Conservation (phyloP, 768 basidiomycete species). For the Suillus luteus region DNA sequence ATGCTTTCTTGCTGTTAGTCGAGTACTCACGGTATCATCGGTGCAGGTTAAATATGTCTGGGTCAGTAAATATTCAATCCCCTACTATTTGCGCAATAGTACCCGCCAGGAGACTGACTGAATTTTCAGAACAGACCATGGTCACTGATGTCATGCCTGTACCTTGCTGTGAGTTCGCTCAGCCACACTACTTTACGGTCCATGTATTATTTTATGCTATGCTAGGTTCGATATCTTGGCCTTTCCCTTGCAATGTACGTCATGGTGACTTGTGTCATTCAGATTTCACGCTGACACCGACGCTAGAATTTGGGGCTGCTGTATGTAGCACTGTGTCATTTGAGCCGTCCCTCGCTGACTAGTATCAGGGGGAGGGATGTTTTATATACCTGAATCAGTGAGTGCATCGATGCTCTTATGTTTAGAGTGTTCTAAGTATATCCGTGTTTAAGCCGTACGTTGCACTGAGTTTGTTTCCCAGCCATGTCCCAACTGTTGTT, state of each 20-base stretch:
- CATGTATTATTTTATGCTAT: background rate
- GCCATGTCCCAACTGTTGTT: no score
- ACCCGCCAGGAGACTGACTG: background rate
- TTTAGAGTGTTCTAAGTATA: background rate
- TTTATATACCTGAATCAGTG: constrained; percentile 1
- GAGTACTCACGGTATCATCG: background rate
- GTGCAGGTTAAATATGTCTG: background rate
- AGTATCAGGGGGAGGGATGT: constrained; percentile 1
- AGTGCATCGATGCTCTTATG: background rate
- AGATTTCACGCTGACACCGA: background rate
- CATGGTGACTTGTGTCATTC: background rate
- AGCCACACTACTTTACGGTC: background rate
- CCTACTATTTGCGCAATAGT: background rate
- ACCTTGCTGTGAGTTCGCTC: background rate
- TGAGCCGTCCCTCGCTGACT: background rate
- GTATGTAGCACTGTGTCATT: background rate
- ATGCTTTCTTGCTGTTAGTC: background rate
- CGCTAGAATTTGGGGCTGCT: background rate
- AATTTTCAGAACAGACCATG: background rate
- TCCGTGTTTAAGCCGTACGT: background rate
- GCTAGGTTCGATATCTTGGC: constrained; percentile 4
- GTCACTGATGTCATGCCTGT: constrained; percentile 2
- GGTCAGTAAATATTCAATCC: background rate
- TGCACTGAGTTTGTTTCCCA: background rate
- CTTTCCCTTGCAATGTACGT: constrained; percentile 1